Evolutionary conservation across 495 filamentous ascomycete species (phyloP).

Genomic region (Neurospora discreta): DNA sequence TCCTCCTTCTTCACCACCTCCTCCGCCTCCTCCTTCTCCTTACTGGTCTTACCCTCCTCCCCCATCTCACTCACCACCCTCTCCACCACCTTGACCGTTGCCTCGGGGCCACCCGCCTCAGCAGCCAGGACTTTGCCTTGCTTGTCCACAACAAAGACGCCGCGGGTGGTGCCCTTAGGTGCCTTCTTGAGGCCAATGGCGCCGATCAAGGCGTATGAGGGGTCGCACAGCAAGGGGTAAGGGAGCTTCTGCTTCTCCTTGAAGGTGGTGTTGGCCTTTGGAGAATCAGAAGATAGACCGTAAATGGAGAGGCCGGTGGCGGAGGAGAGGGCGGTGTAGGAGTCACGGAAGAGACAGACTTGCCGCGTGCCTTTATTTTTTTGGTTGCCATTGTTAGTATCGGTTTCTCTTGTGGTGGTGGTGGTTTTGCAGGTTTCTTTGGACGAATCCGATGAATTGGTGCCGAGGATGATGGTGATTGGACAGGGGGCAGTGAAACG

Average conservation of each 20-base stretch:
- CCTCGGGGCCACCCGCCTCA: conserved; percentile 47
- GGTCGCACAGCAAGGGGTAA: conserved; percentile 82
- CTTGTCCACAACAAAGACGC: conserved; percentile 83
- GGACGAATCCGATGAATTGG: too few relatives aligned
- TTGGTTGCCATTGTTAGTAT: conserved; percentile 7
- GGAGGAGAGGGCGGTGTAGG: conserved; percentile 64
- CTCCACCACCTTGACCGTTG: conserved; percentile 47
- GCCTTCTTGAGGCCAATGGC: conserved; percentile 69
- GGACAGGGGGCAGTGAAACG: not conserved
- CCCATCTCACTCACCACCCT: conserved; percentile 31
- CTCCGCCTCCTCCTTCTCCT: not conserved
- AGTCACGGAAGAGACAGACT: conserved; percentile 86
- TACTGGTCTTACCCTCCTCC: conserved; percentile 13
- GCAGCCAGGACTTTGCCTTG: conserved; percentile 52
- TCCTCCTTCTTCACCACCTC: not conserved
- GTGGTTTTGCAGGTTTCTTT: too few relatives aligned
- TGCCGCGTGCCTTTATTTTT: conserved; percentile 64
- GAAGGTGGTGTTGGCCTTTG: conserved; percentile 86
- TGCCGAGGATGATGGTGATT: not conserved
- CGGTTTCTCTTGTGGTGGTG: too few relatives aligned
- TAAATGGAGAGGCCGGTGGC: conserved; percentile 75
- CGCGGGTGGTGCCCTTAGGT: conserved; percentile 66
- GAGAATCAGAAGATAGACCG: conserved; percentile 75
- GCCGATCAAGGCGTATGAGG: conserved; percentile 53
- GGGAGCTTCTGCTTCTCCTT: conserved; percentile 79